Evolutionary conservation across 2,329 filamentous ascomycete species (phyloP).

Genomic region (Fonsecaea monophora): DNA sequence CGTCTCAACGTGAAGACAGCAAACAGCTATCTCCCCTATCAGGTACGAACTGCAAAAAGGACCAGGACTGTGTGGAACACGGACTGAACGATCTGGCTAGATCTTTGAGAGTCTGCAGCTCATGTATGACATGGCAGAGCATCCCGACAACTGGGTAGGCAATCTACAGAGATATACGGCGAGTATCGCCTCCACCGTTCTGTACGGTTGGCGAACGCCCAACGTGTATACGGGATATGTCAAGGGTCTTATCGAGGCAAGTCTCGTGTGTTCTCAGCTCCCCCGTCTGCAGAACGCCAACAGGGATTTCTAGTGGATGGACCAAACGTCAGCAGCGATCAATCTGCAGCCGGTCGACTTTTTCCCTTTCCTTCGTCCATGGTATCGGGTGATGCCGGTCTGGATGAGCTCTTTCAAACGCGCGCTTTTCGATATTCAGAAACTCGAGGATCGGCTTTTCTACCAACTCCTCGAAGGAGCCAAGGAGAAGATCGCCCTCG

Average conservation of each 20-base stretch:
- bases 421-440: neutral
- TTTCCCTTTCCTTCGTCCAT: neutral
- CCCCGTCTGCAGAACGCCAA: neutral
- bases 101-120: neutral
- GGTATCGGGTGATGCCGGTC: neutral
- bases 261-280: neutral
- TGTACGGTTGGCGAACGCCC: neutral
- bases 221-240: neutral
- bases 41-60: neutral
- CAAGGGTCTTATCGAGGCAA: slow-evolving; percentile 2
- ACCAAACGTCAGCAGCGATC: neutral
- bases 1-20: slow-evolving; percentile 1
- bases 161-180: neutral
- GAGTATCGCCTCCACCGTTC: neutral
- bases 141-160: neutral
- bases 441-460: neutral
- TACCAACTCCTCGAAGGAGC: neutral
- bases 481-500: neutral
- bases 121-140: neutral
- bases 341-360: neutral
- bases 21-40: slow-evolving; percentile 7
- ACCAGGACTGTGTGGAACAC: neutral
- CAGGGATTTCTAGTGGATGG: neutral
- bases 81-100: neutral
- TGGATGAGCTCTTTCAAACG: slow-evolving; percentile 2